These are phyloP conservation scores for Alternaria sp. DNA, from an alignment of 2,329 filamentous ascomycete species.

Conservation along the genomic window DNA sequence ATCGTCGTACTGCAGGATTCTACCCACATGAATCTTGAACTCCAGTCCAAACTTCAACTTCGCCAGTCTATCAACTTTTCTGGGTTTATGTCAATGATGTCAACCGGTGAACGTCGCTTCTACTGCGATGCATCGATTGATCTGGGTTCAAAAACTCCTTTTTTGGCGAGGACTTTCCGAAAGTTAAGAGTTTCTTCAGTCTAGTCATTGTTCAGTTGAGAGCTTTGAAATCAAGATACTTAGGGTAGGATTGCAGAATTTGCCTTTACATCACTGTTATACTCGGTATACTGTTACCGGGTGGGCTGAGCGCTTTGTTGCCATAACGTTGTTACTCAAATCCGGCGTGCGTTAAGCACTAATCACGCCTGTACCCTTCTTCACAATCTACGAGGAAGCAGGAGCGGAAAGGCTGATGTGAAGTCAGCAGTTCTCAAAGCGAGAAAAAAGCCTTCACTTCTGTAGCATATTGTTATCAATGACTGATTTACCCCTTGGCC, in stretches of 20 bases:
- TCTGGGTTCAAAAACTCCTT: not conserved
- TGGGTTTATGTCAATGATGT: slow-evolving; percentile 5
- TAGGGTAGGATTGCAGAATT: not conserved
- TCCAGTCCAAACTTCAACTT: slow-evolving; percentile 3
- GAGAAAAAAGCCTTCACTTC: not conserved
- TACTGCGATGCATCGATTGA: no score
- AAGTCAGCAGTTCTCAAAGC: slow-evolving; percentile 9
- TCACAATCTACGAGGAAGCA: not conserved
- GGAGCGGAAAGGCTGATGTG: not conserved
- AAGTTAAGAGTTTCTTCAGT: not conserved
- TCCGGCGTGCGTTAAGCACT: not conserved
- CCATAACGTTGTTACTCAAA: not conserved
- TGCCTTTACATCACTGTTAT: not conserved
- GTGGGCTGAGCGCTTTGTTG: not conserved
- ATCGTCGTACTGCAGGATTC: not conserved
- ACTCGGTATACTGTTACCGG: not conserved
- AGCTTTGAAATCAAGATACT: not conserved
- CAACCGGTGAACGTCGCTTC: not conserved
- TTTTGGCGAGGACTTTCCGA: not conserved
- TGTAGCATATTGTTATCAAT: not conserved
- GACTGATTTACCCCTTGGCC: no score
- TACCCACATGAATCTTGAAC: slow-evolving; percentile 7
- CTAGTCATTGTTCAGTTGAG: no score
- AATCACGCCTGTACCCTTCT: slow-evolving; percentile 1
- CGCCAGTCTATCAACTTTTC: slow-evolving; percentile 5